Evolutionary conservation across 148 eudicot genomes (phyloP), one percentile per base, ranked within the genome.

Genomic region (Polygonum maritimum): DNA sequence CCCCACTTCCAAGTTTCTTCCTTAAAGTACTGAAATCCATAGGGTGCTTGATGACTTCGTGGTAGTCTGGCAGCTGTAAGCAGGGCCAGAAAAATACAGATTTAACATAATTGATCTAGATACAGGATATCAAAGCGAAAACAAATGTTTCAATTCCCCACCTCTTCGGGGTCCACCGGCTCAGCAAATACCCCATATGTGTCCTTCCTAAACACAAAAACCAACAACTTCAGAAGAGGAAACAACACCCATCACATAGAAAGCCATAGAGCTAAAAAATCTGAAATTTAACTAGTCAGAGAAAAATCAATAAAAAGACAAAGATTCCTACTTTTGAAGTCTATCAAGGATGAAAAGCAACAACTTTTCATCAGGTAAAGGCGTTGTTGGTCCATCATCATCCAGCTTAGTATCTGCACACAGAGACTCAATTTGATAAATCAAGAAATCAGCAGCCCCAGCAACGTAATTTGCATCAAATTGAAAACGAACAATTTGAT

Each of bases 121-220:
- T 40, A 4, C 77, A 75, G 58, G 15, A 62, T 18, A 14, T 26
- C 45, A 38, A 67, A 57, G 73, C 21, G 5, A 76, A 31, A 36
- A 2, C 18, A 40, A 16, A 33, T 16, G 41, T 9, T 39, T 47
- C n/a, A 48, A 26, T 39, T 21, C 11, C 52, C 75, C 83, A 94
- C 98, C 98, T 95, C 98, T 75, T 90, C 83, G 0, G 88, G 86
- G 86, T 92, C 97, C 81, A 92, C 98, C 14, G 97, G 94, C 11
- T 90, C 94, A 3, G 98, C 89, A 77, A 85, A 95, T 22, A 92
- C 98, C 45, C 91, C 91, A 76, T 92, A 86, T 74, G 90, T 89
- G 76, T 92, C 98, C 89, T 95, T 92, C 87, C 98, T 95, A 85
- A 54, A 40, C 69, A 79, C 75, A 71, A 15, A 33, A 16, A 75